phyloP scores from a whole-genome alignment of 2,329 filamentous ascomycete genomes.

The Colletotrichum eleusines region DNA sequence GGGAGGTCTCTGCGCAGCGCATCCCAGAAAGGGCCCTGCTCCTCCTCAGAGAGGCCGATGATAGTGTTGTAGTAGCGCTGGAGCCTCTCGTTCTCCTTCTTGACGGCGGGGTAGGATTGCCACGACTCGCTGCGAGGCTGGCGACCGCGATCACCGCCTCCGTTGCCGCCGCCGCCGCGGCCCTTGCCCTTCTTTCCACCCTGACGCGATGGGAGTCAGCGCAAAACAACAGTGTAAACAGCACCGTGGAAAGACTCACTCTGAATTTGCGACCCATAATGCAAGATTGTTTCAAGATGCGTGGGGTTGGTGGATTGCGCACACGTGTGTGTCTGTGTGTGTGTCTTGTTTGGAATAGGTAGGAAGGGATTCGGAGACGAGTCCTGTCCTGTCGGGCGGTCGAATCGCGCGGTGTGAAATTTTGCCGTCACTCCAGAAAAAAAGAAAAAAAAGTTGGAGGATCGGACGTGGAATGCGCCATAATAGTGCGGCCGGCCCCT shows the following conservation, averaged over 20 bases:
- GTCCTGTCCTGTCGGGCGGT: slow-evolving; percentile 4
- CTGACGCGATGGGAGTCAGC: slow-evolving; percentile 15
- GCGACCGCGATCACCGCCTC: slow-evolving; percentile 31
- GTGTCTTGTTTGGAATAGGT: slow-evolving; percentile 4
- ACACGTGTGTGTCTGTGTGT: slow-evolving; percentile 13
- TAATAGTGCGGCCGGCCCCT: slow-evolving; percentile 16
- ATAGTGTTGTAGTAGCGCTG: slow-evolving; percentile 88
- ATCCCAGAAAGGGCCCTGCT: slow-evolving; percentile 86
- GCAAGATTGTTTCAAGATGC: slow-evolving; percentile 19
- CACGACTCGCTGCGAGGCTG: slow-evolving; percentile 41
- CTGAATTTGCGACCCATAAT: slow-evolving; percentile 41
- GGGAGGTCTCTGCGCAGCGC: slow-evolving; percentile 86
- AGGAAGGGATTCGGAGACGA: slow-evolving; percentile 8
- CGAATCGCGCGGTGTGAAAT: slow-evolving; percentile 37
- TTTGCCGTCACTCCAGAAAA: slow-evolving; percentile 26
- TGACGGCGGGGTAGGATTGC: slow-evolving; percentile 67
- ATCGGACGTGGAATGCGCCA: slow-evolving; percentile 32
- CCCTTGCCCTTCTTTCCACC: slow-evolving; percentile 40
- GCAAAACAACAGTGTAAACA: not conserved
- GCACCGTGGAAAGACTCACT: slow-evolving; percentile 11
- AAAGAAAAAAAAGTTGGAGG: slow-evolving; percentile 31
- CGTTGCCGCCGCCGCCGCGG: slow-evolving; percentile 28
- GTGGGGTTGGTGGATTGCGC: slow-evolving; percentile 19
- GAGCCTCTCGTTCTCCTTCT: slow-evolving; percentile 85
- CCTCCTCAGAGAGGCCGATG: slow-evolving; percentile 80